Evolutionary conservation across 176 grass and related monocot genomes (phyloP), one percentile per base, ranked within the genome.

Genomic region (Juncus inflexus): DNA sequence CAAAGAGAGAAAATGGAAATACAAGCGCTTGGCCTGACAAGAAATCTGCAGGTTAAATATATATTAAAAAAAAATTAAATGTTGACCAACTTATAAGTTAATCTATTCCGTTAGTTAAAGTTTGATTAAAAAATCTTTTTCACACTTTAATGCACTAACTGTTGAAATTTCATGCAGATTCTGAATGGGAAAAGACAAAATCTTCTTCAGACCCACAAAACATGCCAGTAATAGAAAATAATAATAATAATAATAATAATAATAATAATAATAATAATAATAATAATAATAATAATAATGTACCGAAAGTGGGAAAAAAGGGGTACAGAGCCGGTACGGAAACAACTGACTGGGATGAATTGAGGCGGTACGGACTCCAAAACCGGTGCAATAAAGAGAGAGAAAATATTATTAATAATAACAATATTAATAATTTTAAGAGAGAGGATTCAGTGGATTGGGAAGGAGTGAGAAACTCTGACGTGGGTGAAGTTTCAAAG

Each of bases 361-460:
- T 90, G 53, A 80, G 94, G 43, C 83, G 65, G 63, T 16, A 53
- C 13, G 58, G 47, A 62, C 63, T 11, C 73, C 19, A 7, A 5
- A 70, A 77, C 7, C 55, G 61, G 35, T 64, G 74, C 16, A 64
- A 49, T 74, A 89, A 81, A 73, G 83, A 84, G 81, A 81, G 75
- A 78, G 79, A 16, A 19, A 47, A 10, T 60, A 39, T 55, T 45
- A 47, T 47, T 47, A 9, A 6, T 47, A 9, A 6, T 9, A 47
- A 47, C 43, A 9, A 6, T 47, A 9, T 47, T 28, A 28, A 28
- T 9, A 47, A 47, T 9, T 5, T 12, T 55, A 85, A 83, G 60
- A 86, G 77, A 78, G 63, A 67, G 64, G 83, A 99, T 61, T 88
- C 82, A 54, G 49, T 91, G 50, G 85, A 92, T 71, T 99, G 94